A percentile compares a stretch with the other conserved stretches of the same genome.
Evolutionary conservation across 345 rosid species (phyloP).

Genomic region (Salix dunnii): DNA sequence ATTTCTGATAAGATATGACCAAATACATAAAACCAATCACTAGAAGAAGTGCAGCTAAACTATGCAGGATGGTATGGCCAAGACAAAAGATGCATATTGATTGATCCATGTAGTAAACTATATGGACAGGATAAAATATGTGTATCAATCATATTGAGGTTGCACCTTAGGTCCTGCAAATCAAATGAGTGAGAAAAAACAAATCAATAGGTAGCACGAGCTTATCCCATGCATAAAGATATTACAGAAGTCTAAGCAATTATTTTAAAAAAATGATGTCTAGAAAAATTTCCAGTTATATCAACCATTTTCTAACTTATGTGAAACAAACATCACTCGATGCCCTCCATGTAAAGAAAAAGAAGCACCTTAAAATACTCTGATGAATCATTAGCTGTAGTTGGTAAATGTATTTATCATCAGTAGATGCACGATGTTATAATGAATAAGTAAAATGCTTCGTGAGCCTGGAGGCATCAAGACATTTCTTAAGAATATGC

Average conservation of each 20-base stretch:
- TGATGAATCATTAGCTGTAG: neutral
- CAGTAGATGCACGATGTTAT: neutral
- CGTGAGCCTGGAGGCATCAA: neutral
- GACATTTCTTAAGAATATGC: neutral
- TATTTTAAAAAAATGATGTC: neutral
- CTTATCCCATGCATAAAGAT: neutral
- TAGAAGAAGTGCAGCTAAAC: neutral
- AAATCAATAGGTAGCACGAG: neutral
- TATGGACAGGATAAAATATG: neutral
- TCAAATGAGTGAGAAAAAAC: neutral
- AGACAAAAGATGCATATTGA: neutral
- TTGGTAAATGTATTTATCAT: neutral
- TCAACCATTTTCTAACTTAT: neutral
- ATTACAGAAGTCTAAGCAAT: neutral
- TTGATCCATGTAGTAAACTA: neutral
- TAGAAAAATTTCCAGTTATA: neutral
- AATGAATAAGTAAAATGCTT: neutral
- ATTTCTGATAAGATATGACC: neutral
- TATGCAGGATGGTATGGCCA: neutral
- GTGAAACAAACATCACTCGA: neutral
- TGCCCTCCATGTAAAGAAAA: neutral
- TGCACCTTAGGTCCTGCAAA: neutral
- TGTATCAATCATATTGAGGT: neutral
- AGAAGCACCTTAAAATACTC: neutral
- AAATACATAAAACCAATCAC: conserved; percentile 1